These are phyloP conservation scores for Tulasnella sp. DNA, from an alignment of 768 basidiomycete species.

Conservation along the genomic window DNA sequence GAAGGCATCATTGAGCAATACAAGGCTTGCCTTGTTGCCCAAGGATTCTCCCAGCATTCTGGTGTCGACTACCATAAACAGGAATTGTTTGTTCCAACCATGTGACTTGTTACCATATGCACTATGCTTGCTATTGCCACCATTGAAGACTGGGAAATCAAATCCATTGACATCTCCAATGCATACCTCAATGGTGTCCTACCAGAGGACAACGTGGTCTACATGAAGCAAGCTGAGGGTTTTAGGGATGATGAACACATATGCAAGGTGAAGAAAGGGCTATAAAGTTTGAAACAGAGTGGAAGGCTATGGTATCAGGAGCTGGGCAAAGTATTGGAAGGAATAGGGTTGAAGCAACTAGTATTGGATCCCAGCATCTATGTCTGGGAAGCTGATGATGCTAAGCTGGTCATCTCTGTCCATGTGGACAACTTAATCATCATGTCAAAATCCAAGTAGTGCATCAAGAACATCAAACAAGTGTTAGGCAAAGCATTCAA, in stretches of 20 bases:
- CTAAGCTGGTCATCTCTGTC: slow-evolving; percentile 5
- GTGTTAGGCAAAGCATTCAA: background rate
- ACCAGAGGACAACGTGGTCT: slow-evolving; percentile 13
- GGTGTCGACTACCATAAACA: background rate
- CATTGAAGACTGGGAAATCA: background rate
- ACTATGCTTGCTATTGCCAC: background rate
- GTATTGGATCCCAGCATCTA: background rate
- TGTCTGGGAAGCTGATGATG: background rate
- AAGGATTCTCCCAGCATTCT: background rate
- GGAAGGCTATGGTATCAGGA: slow-evolving; percentile 18
- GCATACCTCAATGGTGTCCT: slow-evolving; percentile 22
- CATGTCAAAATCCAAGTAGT: background rate
- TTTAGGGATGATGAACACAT: background rate
- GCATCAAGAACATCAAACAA: background rate
- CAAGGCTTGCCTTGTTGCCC: background rate
- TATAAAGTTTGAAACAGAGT: background rate
- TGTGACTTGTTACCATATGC: background rate
- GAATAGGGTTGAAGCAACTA: background rate
- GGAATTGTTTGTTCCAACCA: background rate
- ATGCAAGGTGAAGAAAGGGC: background rate
- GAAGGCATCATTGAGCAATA: background rate
- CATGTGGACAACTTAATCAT: slow-evolving; percentile 21
- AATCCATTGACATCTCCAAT: background rate
- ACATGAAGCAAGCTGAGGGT: background rate
- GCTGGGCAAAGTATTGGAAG: slow-evolving; percentile 1